Base-by-base conservation (phyloP, 768 basidiomycete species). In the Rhodotorula diobovata region DNA sequence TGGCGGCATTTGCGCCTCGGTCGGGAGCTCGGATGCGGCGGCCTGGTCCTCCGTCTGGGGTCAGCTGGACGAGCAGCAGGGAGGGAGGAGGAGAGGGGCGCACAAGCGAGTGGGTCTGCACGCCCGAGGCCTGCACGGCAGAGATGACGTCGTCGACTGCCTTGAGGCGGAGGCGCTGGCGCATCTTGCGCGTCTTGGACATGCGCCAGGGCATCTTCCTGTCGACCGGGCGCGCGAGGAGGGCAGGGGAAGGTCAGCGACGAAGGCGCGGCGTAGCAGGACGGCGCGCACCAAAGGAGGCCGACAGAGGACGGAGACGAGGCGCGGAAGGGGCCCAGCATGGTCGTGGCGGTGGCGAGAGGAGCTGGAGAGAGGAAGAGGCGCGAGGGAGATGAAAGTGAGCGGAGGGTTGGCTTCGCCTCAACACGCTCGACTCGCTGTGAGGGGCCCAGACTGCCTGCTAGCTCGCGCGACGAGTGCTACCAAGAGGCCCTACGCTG, bases 181-280 rank as follows among this genome's bases (percentile, higher is more conserved):
- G 94, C 34, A 91, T 90, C 82, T 98, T 98, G 69, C 95, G 87
- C 9, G 93, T 94, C 28, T 85, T 81, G 25, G 93, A 96, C 76
- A 99, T 81, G 78, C 90, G 89, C 91, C 91, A 97, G 61, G 95
- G 94, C 25, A 85, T 87, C 83, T 97, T 97, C 94, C 94, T 97
- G 76, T 12, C 39, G 9, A 15, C 14, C 41, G 41, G 14, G 41
- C 3, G 8, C 14, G 11, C 23, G 61, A 32, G 51, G 30, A 14
- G 30, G 28, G 14, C n/a, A n/a, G 28, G 30, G 32, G 32, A 16
- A 43, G 30, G 28, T 46, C 18, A 32, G 46, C 25, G 28, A 0
- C 35, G n/a, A 53, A n/a, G 21, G 12, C 43, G 15, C 39, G n/a
- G 34, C 3, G 32, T 54, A 32, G 55, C 25, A 48, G 28, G 39